Evolutionary conservation across 179 eudicot genomes (phyloP).

Genomic region (Carnegiea gigantea): DNA sequence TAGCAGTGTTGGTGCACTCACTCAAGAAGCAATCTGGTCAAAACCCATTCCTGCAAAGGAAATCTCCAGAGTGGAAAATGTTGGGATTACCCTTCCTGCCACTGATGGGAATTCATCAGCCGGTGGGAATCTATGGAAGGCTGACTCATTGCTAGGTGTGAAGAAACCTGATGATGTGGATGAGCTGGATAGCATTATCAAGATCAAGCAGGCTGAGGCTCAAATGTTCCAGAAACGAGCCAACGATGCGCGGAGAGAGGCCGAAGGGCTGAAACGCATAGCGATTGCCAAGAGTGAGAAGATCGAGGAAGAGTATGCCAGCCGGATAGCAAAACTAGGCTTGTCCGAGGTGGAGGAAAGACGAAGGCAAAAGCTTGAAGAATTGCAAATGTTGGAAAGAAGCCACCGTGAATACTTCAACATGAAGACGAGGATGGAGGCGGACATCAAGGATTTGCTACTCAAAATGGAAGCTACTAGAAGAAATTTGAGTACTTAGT

Average conservation of each 20-base stretch:
- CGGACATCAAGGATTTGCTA: slow-evolving; percentile 75
- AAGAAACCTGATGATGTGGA: slow-evolving; percentile 48
- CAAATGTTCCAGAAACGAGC: slow-evolving; percentile 89
- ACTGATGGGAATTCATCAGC: slow-evolving; percentile 39
- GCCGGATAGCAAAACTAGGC: slow-evolving; percentile 54
- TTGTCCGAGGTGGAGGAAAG: slow-evolving; percentile 72
- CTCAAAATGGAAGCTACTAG: slow-evolving; percentile 88
- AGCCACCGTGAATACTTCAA: slow-evolving; percentile 74
- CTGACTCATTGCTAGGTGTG: too few species aligned
- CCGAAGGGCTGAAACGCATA: slow-evolving; percentile 78
- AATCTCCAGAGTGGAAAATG: slow-evolving; percentile 38
- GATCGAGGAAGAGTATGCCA: slow-evolving; percentile 68
- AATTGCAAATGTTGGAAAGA: slow-evolving; percentile 65
- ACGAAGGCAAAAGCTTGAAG: slow-evolving; percentile 65
- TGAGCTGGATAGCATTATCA: slow-evolving; percentile 79
- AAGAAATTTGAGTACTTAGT: slow-evolving; percentile 41
- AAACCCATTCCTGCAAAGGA: slow-evolving; percentile 47
- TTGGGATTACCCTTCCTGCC: slow-evolving; percentile 35
- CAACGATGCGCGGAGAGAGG: slow-evolving; percentile 91
- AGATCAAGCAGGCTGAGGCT: slow-evolving; percentile 85
- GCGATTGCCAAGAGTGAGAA: slow-evolving; percentile 61
- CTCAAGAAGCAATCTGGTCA: slow-evolving; percentile 56
- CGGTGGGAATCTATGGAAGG: slow-evolving; percentile 35
- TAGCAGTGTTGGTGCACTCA: not conserved
- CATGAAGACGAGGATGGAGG: slow-evolving; percentile 92